Base-by-base conservation (phyloP, 1,139 yeast genomes). In the Protomyces arabidopsidicola region DNA sequence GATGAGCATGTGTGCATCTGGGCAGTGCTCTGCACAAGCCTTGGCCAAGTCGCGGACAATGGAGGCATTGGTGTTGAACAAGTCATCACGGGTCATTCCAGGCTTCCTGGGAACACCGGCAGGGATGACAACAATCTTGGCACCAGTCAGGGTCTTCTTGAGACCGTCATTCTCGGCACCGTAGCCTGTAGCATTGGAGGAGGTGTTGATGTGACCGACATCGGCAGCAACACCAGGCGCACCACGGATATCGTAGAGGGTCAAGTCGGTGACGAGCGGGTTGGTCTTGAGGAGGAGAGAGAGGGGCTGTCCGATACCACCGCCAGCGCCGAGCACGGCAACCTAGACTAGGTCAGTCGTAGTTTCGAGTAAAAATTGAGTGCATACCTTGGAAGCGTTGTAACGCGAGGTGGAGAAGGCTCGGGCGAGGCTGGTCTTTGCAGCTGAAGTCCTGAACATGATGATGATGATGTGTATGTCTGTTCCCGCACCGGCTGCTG, bases 261-360 rank as follows among this genome's bases (percentile, higher is more conserved):
- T 82, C 76, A 93, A 83, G 73, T 87, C 87, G 63, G 93, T 85
- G 68, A 93, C 95, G 75, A 88, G 84, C 72, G 83, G 85, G 83
- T 91, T 90, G 73, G 89, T 82, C 81, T 93, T 93, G 78, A 91
- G 80, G 73, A 93, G 82, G 70, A 93, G 82, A 57, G 98, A 91
- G 73, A 93, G 81, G 69, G 98, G 98, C 82, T 93, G 98, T 71
- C 98, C 98, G 76, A 93, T 93, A 79, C 98, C 98, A 78, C 98
- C 71, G 50, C 68, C 70, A 31, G 71, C 71, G 59, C 71, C 70
- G 58, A 74, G 74, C 48, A 74, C 75, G 55, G 74, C 74, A 50
- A 74, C 76, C 73, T 74, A 27, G 72, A 12, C 4, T 1, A 9
- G 2, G 16, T 31, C 22, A 50, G 53, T 34, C 12, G 5, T n/a